A percentile compares a stretch with the other conserved stretches of the same genome.
These are phyloP conservation scores for Triticum monococcum DNA, from an alignment of 176 grass and related monocot genomes.

Conservation along the genomic window DNA sequence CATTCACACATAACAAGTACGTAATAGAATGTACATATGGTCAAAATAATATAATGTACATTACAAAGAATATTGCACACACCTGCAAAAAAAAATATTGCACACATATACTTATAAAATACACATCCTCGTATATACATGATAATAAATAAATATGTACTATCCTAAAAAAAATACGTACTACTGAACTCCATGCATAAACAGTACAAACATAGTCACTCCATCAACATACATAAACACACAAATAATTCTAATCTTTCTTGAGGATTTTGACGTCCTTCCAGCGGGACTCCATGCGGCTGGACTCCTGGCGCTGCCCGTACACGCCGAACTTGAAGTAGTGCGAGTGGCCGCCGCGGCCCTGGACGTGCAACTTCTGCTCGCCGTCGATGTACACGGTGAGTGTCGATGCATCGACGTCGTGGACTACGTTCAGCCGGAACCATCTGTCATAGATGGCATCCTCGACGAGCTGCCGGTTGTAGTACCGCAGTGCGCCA, in stretches of 20 bases:
- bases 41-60: too few relatives aligned
- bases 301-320: background rate
- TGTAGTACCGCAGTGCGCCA: slow-evolving; percentile 23
- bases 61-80: too few relatives aligned
- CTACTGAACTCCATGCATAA: too few relatives aligned
- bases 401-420: slow-evolving; percentile 4
- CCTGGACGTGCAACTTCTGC: background rate
- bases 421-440: slow-evolving; percentile 53
- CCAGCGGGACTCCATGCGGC: slow-evolving; percentile 37
- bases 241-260: background rate
- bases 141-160: too few relatives aligned
- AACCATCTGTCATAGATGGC: slow-evolving; percentile 57
- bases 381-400: slow-evolving; percentile 33
- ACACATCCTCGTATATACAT: too few relatives aligned
- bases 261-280: background rate
- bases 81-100: too few relatives aligned
- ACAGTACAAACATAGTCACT: too few relatives aligned
- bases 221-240: too few relatives aligned
- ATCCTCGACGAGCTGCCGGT: slow-evolving; percentile 14
- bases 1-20: too few relatives aligned
- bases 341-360: slow-evolving; percentile 28
- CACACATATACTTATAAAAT: too few relatives aligned
- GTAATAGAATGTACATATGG: too few relatives aligned
- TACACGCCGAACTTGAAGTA: slow-evolving; percentile 62
- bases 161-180: too few relatives aligned